A percentile compares a stretch with the other conserved stretches of the same genome.
Conservation (phyloP, 148 eudicot species). For the Spergularia bocconei region DNA sequence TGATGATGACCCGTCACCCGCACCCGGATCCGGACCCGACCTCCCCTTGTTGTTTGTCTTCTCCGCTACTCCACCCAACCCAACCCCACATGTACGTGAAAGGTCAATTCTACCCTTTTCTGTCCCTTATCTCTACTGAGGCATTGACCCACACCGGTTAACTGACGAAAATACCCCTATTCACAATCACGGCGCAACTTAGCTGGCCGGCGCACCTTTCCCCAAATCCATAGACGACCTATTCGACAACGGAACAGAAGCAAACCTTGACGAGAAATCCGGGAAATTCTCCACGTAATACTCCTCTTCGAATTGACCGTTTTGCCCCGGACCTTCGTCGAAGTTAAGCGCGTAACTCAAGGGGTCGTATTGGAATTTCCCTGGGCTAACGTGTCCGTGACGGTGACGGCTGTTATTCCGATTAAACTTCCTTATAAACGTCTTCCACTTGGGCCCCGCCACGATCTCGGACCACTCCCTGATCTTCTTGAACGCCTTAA, state of each 20-base stretch:
- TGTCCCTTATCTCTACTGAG: too few relatives aligned
- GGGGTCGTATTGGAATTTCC: constrained; percentile 67
- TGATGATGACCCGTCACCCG: neutral
- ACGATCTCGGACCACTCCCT: constrained; percentile 88
- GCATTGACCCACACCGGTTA: too few relatives aligned
- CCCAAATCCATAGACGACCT: constrained; percentile 35
- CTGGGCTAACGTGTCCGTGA: neutral
- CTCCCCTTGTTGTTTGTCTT: neutral
- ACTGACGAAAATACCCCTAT: neutral
- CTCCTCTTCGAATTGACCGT: constrained; percentile 31
- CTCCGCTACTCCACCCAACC: too few relatives aligned
- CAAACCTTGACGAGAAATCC: constrained; percentile 51
- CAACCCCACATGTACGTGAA: too few relatives aligned
- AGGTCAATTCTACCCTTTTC: too few relatives aligned
- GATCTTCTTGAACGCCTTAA: constrained; percentile 50
- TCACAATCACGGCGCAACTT: neutral
- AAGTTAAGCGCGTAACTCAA: constrained; percentile 75
- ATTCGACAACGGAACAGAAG: constrained; percentile 27
- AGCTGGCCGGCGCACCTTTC: constrained; percentile 31
- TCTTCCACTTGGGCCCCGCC: constrained; percentile 83
- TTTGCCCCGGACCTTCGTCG: constrained; percentile 58
- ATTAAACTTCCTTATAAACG: constrained; percentile 66
- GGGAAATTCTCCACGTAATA: constrained; percentile 33
- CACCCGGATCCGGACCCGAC: neutral
- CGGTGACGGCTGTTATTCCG: constrained; percentile 18